A percentile compares a stretch with the other conserved stretches of the same genome.
Conservation (phyloP, 148 eudicot species). For the Cornus kousa region DNA sequence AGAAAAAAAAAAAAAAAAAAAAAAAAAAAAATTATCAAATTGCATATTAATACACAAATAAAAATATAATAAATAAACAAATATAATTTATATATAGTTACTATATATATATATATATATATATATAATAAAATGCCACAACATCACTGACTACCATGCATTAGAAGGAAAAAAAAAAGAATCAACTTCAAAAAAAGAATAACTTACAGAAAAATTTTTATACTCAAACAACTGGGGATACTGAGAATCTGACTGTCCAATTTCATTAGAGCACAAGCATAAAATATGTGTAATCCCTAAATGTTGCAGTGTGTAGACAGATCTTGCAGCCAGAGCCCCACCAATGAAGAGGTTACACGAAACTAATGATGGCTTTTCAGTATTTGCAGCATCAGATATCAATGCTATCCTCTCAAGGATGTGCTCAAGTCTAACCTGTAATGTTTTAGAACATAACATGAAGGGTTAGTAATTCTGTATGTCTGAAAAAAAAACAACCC, state of each 20-base stretch:
- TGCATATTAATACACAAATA: not conserved
- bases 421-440: slow-evolving; percentile 95
- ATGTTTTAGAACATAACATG: not conserved
- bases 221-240: slow-evolving; percentile 72
- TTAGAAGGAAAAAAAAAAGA: not conserved
- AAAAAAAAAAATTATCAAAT: not conserved
- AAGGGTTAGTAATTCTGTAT: not conserved
- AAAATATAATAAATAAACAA: too few relatives aligned
- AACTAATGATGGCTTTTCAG: slow-evolving; percentile 83
- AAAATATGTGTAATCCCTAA: slow-evolving; percentile 83
- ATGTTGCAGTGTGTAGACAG: slow-evolving; percentile 83
- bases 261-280: slow-evolving; percentile 94
- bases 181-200: not conserved
- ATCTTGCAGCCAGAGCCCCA: slow-evolving; percentile 95
- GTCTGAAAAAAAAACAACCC: not conserved
- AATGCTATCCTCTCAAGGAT: slow-evolving; percentile 88
- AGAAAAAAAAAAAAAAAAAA: too few relatives aligned
- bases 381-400: slow-evolving; percentile 92
- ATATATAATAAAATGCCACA: not conserved
- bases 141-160: not conserved
- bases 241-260: slow-evolving; percentile 93
- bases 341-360: slow-evolving; percentile 72
- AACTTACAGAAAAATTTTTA: slow-evolving; percentile 77
- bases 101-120: not conserved
- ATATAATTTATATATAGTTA: not conserved